These are phyloP conservation scores for Fusarium odoratissimum DNA, from an alignment of 2,329 filamentous ascomycete species.

Conservation along the genomic window DNA sequence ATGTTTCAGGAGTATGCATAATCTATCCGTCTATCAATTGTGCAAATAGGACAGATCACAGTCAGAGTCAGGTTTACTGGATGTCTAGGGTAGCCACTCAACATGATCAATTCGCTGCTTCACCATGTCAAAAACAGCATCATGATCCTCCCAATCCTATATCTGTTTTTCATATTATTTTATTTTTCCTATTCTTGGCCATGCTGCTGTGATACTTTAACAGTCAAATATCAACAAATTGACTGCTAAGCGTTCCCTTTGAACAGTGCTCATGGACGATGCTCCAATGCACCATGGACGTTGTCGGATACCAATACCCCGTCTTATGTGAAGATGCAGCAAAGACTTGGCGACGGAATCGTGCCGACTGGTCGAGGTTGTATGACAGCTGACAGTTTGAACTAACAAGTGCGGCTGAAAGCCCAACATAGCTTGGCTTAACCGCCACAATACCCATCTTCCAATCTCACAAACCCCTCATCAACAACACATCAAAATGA, in stretches of 20 bases:
- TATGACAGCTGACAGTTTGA: background rate
- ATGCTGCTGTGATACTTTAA: accelerated
- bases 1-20: background rate
- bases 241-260: background rate
- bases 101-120: background rate
- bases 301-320: background rate
- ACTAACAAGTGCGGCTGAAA: background rate
- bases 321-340: background rate
- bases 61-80: accelerated
- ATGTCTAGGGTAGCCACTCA: background rate
- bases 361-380: background rate
- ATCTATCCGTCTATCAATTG: background rate
- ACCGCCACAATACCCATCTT: background rate
- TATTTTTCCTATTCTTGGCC: background rate
- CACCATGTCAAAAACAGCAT: background rate
- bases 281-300: no score
- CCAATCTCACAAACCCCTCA: background rate
- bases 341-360: background rate
- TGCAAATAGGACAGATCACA: background rate
- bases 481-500: background rate
- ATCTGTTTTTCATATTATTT: background rate
- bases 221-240: accelerated
- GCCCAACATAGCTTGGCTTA: background rate
- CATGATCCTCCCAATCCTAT: no score
- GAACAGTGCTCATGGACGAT: accelerated